Percentiles rank a stretch among this genome's conserved stretches.
Evolutionary conservation across 2,329 filamentous ascomycete species (phyloP).

Genomic region (Aspergillus novofumigatus): DNA sequence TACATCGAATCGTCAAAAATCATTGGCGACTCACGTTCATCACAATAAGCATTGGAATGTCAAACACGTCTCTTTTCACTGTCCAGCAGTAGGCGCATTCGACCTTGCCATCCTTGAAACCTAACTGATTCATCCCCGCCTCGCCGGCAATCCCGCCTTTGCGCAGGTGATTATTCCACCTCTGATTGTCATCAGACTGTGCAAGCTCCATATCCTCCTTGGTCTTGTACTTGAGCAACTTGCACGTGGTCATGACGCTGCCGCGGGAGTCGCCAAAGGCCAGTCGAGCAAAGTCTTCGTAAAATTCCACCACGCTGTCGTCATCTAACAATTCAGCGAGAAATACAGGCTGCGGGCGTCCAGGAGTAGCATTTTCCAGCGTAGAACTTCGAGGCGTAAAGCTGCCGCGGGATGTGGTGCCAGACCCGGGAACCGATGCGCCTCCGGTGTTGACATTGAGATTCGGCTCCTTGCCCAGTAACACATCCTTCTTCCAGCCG

Average conservation of each 20-base stretch:
- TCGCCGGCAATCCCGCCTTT: slow-evolving; percentile 46
- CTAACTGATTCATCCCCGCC: slow-evolving; percentile 74
- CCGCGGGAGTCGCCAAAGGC: slow-evolving; percentile 89
- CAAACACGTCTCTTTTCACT: slow-evolving; percentile 93
- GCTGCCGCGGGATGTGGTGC: slow-evolving; percentile 43
- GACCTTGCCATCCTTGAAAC: slow-evolving; percentile 79
- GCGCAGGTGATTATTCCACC: slow-evolving; percentile 39
- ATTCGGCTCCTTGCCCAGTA: slow-evolving; percentile 83
- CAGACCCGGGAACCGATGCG: slow-evolving; percentile 30
- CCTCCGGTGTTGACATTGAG: slow-evolving; percentile 75
- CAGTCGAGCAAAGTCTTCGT: slow-evolving; percentile 88
- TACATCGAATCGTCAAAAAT: background rate
- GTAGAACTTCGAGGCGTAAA: slow-evolving; percentile 46
- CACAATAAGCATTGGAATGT: slow-evolving; percentile 97
- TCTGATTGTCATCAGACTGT: slow-evolving; percentile 46
- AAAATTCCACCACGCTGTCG: slow-evolving; percentile 88
- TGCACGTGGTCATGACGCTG: slow-evolving; percentile 76
- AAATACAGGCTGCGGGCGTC: slow-evolving; percentile 72
- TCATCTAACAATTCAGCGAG: slow-evolving; percentile 90
- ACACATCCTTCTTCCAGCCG: slow-evolving; percentile 85
- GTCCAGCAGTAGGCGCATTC: slow-evolving; percentile 97
- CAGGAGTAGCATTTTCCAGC: slow-evolving; percentile 37
- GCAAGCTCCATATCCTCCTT: slow-evolving; percentile 52
- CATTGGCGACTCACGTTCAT: slow-evolving; percentile 78
- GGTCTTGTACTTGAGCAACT: slow-evolving; percentile 84